A percentile compares a stretch with the other conserved stretches of the same genome.
Evolutionary conservation across 352 stramenopile species (phyloP).

Genomic region (Phytophthora pini): DNA sequence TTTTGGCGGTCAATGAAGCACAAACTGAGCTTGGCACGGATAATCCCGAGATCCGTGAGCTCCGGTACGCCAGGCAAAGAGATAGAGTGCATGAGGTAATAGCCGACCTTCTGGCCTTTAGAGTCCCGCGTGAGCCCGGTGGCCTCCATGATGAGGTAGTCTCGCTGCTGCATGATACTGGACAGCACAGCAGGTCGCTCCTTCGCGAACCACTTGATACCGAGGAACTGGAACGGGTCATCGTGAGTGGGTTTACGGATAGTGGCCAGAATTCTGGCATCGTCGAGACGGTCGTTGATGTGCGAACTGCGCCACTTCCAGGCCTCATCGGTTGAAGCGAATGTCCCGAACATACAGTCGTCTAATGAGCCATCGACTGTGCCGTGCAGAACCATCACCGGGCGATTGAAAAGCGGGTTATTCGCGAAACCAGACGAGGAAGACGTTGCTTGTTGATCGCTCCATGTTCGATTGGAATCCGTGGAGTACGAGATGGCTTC

Average conservation of each 20-base stretch:
- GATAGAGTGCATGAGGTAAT: conserved; percentile 53
- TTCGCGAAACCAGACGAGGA: conserved; percentile 13
- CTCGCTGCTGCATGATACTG: conserved; percentile 43
- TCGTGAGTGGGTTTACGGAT: conserved; percentile 40
- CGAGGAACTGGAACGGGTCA: conserved; percentile 55
- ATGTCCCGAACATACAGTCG: conserved; percentile 51
- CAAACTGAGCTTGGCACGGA: conserved; percentile 46
- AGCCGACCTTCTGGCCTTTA: conserved; percentile 36
- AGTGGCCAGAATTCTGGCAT: conserved; percentile 41
- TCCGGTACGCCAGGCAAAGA: conserved; percentile 31
- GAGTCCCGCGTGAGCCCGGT: conserved; percentile 24
- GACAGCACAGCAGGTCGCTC: conserved; percentile 33
- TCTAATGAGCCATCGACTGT: conserved; percentile 56
- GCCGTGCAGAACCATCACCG: conserved; percentile 46
- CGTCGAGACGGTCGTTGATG: conserved; percentile 56
- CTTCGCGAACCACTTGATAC: conserved; percentile 53
- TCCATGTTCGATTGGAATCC: conserved; percentile 10
- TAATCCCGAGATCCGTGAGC: conserved; percentile 41
- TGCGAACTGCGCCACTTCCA: conserved; percentile 54
- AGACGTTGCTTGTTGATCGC: conserved; percentile 12
- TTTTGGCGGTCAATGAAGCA: conserved; percentile 48
- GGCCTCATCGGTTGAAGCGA: conserved; percentile 44
- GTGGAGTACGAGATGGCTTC: conserved; percentile 12
- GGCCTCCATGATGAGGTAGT: conserved; percentile 45
- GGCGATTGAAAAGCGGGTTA: conserved; percentile 28